Evolutionary conservation across 495 filamentous ascomycete species (phyloP).

Genomic region (Penicillium simplicissimum): DNA sequence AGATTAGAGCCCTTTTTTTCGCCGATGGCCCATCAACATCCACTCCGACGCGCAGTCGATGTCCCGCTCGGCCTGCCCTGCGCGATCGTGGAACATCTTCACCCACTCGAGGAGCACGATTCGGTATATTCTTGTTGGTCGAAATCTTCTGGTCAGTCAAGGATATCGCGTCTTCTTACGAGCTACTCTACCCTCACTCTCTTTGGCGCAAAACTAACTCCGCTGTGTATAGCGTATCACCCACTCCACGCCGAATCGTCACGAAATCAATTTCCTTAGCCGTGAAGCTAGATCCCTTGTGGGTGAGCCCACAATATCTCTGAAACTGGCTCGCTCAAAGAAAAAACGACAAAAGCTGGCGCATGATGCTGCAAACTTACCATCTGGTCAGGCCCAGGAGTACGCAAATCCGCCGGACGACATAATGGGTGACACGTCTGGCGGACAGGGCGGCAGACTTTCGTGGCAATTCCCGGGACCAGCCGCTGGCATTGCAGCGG

Average conservation of each 20-base stretch:
- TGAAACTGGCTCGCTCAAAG: conserved; percentile 20
- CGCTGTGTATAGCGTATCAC: conserved; percentile 1
- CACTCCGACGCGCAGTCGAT: conserved; percentile 2
- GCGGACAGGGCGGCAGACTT: neutral
- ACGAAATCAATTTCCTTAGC: neutral
- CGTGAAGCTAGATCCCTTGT: neutral
- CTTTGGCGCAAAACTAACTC: neutral
- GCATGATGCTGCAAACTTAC: conserved; percentile 8
- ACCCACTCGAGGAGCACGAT: neutral
- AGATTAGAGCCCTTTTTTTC: conserved; percentile 30
- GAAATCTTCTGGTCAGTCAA: neutral
- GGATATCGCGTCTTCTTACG: neutral
- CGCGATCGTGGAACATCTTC: neutral
- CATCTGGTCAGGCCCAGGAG: neutral
- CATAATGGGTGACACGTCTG: neutral
- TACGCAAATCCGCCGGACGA: neutral
- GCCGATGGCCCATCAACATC: conserved; percentile 10
- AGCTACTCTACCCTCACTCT: neutral
- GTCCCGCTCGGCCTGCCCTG: conserved; percentile 1
- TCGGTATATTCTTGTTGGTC: neutral
- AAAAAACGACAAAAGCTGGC: conserved; percentile 22
- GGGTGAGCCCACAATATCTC: neutral
- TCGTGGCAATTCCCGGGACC: neutral
- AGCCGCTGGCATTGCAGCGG: neutral
- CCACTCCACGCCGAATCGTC: neutral